Evolutionary conservation across 176 grass and related monocot genomes (phyloP).

Genomic region (Melocanna baccifera): DNA sequence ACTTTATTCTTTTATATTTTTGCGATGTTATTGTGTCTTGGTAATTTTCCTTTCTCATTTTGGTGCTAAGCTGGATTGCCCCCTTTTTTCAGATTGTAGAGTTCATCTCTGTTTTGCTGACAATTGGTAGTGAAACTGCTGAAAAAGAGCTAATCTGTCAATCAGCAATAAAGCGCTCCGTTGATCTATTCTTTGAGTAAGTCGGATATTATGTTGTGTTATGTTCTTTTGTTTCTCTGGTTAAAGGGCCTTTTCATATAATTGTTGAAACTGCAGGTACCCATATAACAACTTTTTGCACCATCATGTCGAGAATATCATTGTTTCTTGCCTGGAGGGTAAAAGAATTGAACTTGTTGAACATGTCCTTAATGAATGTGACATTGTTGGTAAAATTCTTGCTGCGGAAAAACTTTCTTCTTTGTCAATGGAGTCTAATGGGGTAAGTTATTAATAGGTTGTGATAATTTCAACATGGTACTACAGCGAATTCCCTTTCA

Average conservation of each 20-base stretch:
- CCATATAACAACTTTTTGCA: conserved; percentile 96
- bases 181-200: conserved; percentile 97
- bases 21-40: background rate
- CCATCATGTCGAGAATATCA: conserved; percentile 90
- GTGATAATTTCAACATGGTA: background rate
- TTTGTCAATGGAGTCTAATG: conserved; percentile 64
- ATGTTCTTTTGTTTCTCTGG: background rate
- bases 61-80: conserved; percentile 17
- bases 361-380: conserved; percentile 84
- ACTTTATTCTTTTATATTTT: conserved; percentile 21
- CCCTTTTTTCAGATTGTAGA: conserved; percentile 71
- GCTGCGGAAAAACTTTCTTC: conserved; percentile 59
- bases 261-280: conserved; percentile 65
- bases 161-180: conserved; percentile 69
- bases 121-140: conserved; percentile 87
- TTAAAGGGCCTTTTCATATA: background rate
- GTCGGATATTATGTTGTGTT: conserved; percentile 20
- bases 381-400: conserved; percentile 91
- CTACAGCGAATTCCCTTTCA: background rate
- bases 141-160: conserved; percentile 82
- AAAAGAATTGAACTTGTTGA: conserved; percentile 74
- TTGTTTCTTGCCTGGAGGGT: conserved; percentile 89
- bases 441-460: conserved; percentile 49
- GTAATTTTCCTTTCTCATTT: conserved; percentile 2
- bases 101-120: conserved; percentile 91